A percentile compares a stretch with the other conserved stretches of the same genome.
These are phyloP conservation scores for Eimeria brunetti DNA, from an alignment of 169 alveolate species.

Conservation along the genomic window DNA sequence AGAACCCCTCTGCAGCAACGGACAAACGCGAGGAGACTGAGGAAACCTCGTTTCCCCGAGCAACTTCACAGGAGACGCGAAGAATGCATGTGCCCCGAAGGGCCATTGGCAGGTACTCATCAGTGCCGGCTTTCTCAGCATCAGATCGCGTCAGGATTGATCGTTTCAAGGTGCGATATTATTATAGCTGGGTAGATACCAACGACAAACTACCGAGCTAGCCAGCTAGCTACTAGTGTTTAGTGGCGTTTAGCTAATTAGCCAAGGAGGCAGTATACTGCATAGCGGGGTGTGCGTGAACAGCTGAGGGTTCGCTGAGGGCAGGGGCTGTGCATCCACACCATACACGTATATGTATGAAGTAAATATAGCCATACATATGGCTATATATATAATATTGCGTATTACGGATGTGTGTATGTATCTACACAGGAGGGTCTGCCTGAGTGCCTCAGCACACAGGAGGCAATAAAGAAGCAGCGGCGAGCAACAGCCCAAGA, in stretches of 20 bases:
- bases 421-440: conserved; percentile 42
- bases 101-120: conserved; percentile 44
- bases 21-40: background rate
- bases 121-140: conserved; percentile 62
- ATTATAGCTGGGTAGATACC: background rate
- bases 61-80: conserved; percentile 29
- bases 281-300: background rate
- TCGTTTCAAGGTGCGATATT: conserved; percentile 42
- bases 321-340: background rate
- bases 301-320: background rate
- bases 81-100: background rate
- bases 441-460: conserved; percentile 56
- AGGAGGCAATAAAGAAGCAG: conserved; percentile 31
- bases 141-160: conserved; percentile 50
- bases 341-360: no score
- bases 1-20: background rate
- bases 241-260: background rate
- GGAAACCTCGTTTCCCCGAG: background rate
- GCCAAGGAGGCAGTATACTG: background rate
- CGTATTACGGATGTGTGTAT: conserved; percentile 8
- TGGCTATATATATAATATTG: no score
- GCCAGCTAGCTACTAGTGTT: background rate
- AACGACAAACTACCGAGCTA: background rate
- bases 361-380: no score
- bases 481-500: conserved; percentile 3